Base-by-base conservation (phyloP, 2,329 filamentous ascomycete species). In the Fusarium mexicanum region DNA sequence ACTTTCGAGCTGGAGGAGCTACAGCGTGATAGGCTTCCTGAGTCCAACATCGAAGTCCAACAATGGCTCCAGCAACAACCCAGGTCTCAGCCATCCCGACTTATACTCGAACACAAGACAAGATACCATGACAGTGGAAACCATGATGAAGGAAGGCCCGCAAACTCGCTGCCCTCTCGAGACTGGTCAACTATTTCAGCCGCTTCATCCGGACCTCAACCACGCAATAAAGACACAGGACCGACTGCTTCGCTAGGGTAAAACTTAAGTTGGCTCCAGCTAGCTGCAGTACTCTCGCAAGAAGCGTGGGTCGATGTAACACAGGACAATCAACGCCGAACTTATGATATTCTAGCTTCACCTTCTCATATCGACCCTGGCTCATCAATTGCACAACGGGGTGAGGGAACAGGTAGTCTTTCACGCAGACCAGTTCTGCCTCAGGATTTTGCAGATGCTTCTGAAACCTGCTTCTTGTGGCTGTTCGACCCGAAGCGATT, bases 251-350 rank as follows among this genome's bases (percentile, higher is more conserved):
- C 38, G 11, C 11, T 1, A 12, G 18, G 38, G 18, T 6, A 20
- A 40, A 10, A 20, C 2, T 20, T 20, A 8, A 38, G 37, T 38
- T 38, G 37, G 37, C 7, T 18, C 38, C 20, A 22, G 38, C 8
- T 1, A 41, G 14, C 41, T 17, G 0, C 22, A 2, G 0, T 0
- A 1, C 8, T 5, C 6, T 44, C 41, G 18, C 14, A 0, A 8
- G 5, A 44, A 5, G 41, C 10, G 2, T 18, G 1, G 1, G n/a
- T 44, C 5, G 41, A 44, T 24, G 0, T 0, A 17, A 0, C 5
- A 44, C 41, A 24, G 6, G 8, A 2, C 0, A 6, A 0, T 11
- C 8, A 6, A 7, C n/a, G 2, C 9, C 41, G 14, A 1, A 11
- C 5, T 7, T 2, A 1, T 4, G 14, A 5, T 18, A 2, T 18